Evolutionary conservation across 2,329 filamentous ascomycete genomes (phyloP).

Genomic region (Colletotrichum sp.): DNA sequence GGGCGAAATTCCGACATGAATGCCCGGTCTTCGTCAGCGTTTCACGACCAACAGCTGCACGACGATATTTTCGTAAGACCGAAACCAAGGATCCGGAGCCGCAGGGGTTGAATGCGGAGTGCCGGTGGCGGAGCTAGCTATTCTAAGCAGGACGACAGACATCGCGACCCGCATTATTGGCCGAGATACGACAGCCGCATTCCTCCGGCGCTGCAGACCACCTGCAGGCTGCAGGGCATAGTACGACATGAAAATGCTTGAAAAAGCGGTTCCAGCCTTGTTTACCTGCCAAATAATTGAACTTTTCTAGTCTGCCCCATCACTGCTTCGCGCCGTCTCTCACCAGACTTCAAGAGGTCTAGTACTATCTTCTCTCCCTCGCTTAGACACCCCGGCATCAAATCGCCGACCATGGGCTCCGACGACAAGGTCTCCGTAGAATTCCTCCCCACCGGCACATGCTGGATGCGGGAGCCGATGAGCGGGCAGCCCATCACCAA

Average conservation of each 20-base stretch:
- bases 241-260: neutral
- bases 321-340: neutral
- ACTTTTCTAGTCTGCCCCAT: neutral
- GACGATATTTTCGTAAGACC: neutral
- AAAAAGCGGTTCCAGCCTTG: neutral
- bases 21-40: neutral
- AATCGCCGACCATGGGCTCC: neutral
- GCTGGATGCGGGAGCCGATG: constrained; percentile 21
- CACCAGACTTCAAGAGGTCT: neutral
- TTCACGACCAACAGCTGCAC: neutral
- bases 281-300: neutral
- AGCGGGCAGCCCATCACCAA: constrained; percentile 23
- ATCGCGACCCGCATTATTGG: constrained; percentile 1
- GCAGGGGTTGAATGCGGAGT: neutral
- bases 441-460: constrained; percentile 26
- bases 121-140: constrained; percentile 3
- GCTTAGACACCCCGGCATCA: neutral
- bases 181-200: constrained; percentile 2
- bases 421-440: neutral
- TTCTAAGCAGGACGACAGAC: neutral
- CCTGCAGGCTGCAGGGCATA: neutral
- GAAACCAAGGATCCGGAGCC: neutral
- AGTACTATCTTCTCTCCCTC: neutral
- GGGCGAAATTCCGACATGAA: neutral
- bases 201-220: neutral